These are phyloP conservation scores for Trifolium pratense DNA, from an alignment of 306 rosid genomes.

Conservation along the genomic window DNA sequence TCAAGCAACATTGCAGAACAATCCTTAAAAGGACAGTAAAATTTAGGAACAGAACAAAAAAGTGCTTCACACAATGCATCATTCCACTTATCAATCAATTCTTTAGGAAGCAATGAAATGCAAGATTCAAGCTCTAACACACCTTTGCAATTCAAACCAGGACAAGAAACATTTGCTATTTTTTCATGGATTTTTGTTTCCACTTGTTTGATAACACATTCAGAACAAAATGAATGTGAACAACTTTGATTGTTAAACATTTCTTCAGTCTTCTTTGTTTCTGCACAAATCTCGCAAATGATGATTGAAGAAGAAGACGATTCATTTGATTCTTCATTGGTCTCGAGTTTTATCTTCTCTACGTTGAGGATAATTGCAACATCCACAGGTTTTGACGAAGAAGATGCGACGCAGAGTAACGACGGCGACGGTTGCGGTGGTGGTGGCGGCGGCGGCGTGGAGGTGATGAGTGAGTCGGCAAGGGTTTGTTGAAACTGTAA, in stretches of 20 bases:
- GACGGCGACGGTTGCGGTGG: neutral
- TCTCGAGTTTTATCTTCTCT: neutral
- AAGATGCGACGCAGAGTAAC: neutral
- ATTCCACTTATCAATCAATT: conserved; percentile 53
- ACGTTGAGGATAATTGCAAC: too few relatives aligned
- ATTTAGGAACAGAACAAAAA: conserved; percentile 31
- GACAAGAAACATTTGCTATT: conserved; percentile 52
- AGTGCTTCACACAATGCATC: conserved; percentile 47
- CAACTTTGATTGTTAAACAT: neutral
- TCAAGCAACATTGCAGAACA: conserved; percentile 57
- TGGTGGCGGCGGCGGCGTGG: neutral
- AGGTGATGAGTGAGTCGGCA: neutral
- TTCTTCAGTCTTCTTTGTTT: neutral
- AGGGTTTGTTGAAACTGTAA: neutral
- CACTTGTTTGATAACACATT: neutral
- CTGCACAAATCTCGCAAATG: neutral
- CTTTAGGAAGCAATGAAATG: conserved; percentile 46
- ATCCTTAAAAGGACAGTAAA: conserved; percentile 63
- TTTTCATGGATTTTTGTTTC: conserved; percentile 27
- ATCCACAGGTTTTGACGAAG: neutral
- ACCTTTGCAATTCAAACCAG: conserved; percentile 49
- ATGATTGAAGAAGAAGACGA: neutral
- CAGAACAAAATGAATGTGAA: neutral
- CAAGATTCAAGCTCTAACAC: conserved; percentile 51
- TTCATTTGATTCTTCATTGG: neutral